Evolutionary conservation across 768 basidiomycete genomes (phyloP).

Genomic region (Suillus paluster): DNA sequence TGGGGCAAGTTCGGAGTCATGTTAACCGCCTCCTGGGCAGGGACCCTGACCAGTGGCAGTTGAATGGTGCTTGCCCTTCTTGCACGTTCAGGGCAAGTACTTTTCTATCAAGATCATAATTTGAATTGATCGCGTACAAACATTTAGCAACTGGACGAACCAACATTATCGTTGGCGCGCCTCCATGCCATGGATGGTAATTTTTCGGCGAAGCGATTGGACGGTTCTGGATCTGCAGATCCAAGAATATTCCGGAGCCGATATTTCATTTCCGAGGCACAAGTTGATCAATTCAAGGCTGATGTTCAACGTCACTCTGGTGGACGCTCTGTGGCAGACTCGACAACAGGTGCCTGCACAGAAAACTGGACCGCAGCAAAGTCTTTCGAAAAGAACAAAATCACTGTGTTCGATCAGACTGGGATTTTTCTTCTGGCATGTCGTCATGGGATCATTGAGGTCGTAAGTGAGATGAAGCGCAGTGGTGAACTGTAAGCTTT

Average conservation of each 20-base stretch:
- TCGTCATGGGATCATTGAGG: slow-evolving; percentile 36
- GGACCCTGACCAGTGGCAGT: background rate
- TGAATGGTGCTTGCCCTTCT: background rate
- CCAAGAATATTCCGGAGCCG: slow-evolving; percentile 21
- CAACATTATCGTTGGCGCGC: slow-evolving; percentile 23
- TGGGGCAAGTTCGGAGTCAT: background rate
- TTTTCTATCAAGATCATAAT: too few species aligned
- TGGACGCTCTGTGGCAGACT: background rate
- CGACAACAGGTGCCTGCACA: slow-evolving; percentile 22
- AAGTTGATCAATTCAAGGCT: slow-evolving; percentile 33
- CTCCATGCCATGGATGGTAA: slow-evolving; percentile 40
- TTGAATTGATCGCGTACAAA: too few species aligned
- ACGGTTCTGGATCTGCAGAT: slow-evolving; percentile 22
- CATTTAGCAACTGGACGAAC: slow-evolving; percentile 26
- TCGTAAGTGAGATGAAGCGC: slow-evolving; percentile 37
- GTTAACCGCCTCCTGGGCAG: background rate
- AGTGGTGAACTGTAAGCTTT: slow-evolving; percentile 40
- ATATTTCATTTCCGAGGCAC: slow-evolving; percentile 28
- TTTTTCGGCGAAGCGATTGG: slow-evolving; percentile 37
- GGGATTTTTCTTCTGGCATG: slow-evolving; percentile 43
- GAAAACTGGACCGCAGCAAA: slow-evolving; percentile 40
- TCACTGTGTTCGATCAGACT: slow-evolving; percentile 43
- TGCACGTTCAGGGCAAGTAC: background rate
- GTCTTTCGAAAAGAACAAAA: slow-evolving; percentile 30
- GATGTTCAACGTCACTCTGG: slow-evolving; percentile 6